Evolutionary conservation across 2,329 filamentous ascomycete genomes (phyloP), one percentile per base, ranked within the genome.

Genomic region (Trichophyton verrucosum): DNA sequence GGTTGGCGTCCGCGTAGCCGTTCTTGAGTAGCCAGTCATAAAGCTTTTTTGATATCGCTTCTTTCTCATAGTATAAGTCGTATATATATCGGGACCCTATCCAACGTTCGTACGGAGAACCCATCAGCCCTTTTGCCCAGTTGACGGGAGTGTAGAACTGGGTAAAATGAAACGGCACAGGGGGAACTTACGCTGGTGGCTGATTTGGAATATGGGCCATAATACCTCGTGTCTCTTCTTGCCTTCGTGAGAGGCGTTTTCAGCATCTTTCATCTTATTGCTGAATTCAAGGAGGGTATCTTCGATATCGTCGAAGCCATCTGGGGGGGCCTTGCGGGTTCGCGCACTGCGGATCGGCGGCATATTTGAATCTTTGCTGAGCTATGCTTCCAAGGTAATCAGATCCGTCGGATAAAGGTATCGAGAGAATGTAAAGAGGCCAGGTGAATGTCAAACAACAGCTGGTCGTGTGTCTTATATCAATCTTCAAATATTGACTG

Each of bases 11-110:
- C 3, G 91, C 94, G 73, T 99, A 97, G 57, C 86, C 86, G 72
- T 99, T 96, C 82, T 99, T 99, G 63, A 99, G 78, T 65, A 97
- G 78, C 86, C 89, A 99, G 67, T 97, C 94, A 75, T 99, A 99
- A 20, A 99, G 80, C 75, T 86, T 80, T 76, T 88, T 92, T 75
- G 84, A 88, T 73, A 99, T 97, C 58, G 92, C 92, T 76, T 96
- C 89, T 77, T 96, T 96, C 74, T 95, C 87, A 76, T 97, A 99
- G 78, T 96, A 97, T 56, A 99, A 81, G 71, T 97, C 94, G 78
- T 96, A 99, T 65, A 99, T 87, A 76, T 99, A 99, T 71, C 90
- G 85, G 64, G 83, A 86, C 49, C 82, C 82, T 82, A 53, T 47
- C 5, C 9, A 13, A 17, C 30, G 15, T 9, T 49, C n/a, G 40